Evolutionary conservation across 441 rosid species (phyloP).

Genomic region (Cnidoscolus chayamansa): DNA sequence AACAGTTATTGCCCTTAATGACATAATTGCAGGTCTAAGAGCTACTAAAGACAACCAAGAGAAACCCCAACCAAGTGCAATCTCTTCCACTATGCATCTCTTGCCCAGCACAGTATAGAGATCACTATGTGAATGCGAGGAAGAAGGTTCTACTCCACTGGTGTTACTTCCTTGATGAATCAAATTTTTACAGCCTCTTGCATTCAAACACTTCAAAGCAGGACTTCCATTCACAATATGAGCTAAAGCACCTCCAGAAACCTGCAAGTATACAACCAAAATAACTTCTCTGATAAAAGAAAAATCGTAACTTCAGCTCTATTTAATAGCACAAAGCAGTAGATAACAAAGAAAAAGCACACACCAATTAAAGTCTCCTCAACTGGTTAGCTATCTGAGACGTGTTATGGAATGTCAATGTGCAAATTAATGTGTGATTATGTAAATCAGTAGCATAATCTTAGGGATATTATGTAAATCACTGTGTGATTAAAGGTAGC

Average conservation of each 20-base stretch:
- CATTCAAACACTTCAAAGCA: slow-evolving; percentile 57
- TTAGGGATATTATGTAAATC: too few relatives aligned
- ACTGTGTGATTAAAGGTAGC: too few relatives aligned
- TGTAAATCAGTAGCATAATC: too few relatives aligned
- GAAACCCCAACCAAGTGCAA: slow-evolving; percentile 78
- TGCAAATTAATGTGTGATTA: too few relatives aligned
- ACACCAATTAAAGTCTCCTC: slow-evolving; percentile 1
- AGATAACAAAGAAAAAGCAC: slow-evolving; percentile 7
- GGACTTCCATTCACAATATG: slow-evolving; percentile 47
- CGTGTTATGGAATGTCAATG: background rate
- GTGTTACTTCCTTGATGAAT: slow-evolving; percentile 32
- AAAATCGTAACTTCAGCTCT: background rate
- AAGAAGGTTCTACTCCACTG: slow-evolving; percentile 26
- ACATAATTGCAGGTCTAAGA: slow-evolving; percentile 49
- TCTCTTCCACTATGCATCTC: slow-evolving; percentile 49
- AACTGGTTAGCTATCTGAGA: slow-evolving; percentile 9
- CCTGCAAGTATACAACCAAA: slow-evolving; percentile 41
- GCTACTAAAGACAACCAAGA: slow-evolving; percentile 46
- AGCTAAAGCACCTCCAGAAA: slow-evolving; percentile 55
- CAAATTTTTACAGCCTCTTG: slow-evolving; percentile 65
- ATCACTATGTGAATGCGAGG: slow-evolving; percentile 29
- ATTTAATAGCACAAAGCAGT: slow-evolving; percentile 4
- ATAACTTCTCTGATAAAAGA: background rate
- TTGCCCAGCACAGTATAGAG: slow-evolving; percentile 40
- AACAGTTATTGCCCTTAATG: slow-evolving; percentile 46